phyloP scores from a whole-genome alignment of 2,329 filamentous ascomycete species.

The Epichloe sp. region DNA sequence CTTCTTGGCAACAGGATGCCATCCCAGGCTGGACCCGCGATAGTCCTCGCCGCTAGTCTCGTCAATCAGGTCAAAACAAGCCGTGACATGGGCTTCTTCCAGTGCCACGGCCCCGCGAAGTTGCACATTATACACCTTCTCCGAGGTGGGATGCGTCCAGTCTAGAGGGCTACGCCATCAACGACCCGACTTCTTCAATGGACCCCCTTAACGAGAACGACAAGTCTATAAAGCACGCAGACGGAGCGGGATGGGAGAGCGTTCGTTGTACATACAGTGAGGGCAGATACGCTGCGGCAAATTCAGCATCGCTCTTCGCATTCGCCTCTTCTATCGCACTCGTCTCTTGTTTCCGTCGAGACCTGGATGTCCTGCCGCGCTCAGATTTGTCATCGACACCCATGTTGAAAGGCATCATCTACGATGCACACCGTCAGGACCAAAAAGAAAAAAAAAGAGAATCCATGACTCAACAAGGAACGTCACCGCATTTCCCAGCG shows the following conservation, averaged over 20 bases:
- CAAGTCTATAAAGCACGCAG: not conserved
- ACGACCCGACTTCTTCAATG: not conserved
- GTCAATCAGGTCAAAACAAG: conserved; percentile 45
- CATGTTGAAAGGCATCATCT: not conserved
- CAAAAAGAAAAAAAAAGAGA: no score
- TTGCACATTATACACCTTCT: conserved; percentile 27
- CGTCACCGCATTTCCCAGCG: not conserved
- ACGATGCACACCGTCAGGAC: not conserved
- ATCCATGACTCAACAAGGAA: not conserved
- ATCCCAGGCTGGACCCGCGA: conserved; percentile 45
- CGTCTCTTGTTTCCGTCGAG: not conserved
- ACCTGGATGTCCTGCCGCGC: not conserved
- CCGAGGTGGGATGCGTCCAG: conserved; percentile 40
- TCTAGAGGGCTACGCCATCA: conserved; percentile 2
- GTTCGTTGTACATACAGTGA: conserved; percentile 20
- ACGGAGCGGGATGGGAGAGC: not conserved
- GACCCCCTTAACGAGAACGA: not conserved
- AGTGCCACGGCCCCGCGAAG: conserved; percentile 30
- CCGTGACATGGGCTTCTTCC: conserved; percentile 29
- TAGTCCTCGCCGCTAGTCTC: conserved; percentile 53
- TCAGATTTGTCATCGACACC: not conserved
- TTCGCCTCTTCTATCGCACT: not conserved
- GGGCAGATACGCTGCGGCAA: conserved; percentile 1
- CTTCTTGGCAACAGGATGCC: conserved; percentile 48
- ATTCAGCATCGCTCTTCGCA: conserved; percentile 1